phyloP scores from a whole-genome alignment of 1,284 basidiomycete species.

The Leccinum subfulvum region DNA sequence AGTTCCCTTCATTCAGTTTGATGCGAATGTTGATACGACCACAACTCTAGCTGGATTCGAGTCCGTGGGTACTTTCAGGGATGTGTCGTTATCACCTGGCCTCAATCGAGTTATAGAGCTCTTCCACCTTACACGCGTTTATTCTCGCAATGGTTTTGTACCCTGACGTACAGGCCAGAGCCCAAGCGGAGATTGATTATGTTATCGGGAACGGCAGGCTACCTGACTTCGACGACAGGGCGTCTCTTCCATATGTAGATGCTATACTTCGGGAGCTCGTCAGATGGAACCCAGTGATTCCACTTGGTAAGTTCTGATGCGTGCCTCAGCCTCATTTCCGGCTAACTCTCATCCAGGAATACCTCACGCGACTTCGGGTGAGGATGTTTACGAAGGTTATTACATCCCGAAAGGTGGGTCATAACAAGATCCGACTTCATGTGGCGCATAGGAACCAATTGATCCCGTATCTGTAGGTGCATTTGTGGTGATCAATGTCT shows the following conservation, averaged over 20 bases:
- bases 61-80: slow-evolving; percentile 18
- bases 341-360: slow-evolving; percentile 19
- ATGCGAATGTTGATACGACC: neutral
- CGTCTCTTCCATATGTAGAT: slow-evolving; percentile 35
- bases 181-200: slow-evolving; percentile 36
- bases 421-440: neutral
- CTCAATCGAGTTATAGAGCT: slow-evolving; percentile 17
- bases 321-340: slow-evolving; percentile 7
- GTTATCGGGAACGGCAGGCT: slow-evolving; percentile 32
- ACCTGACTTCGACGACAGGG: slow-evolving; percentile 36
- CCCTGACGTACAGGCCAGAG: slow-evolving; percentile 36
- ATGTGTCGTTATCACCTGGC: neutral
- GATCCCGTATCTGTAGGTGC: slow-evolving; percentile 20
- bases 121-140: slow-evolving; percentile 29
- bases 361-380: slow-evolving; percentile 27
- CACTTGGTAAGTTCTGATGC: slow-evolving; percentile 28
- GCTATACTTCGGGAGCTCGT: slow-evolving; percentile 38
- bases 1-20: too few relatives aligned
- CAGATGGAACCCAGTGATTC: slow-evolving; percentile 36
- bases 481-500: slow-evolving; percentile 29
- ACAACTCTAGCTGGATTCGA: slow-evolving; percentile 27
- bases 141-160: slow-evolving; percentile 40
- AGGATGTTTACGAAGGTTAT: slow-evolving; percentile 32
- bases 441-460: slow-evolving; percentile 10
- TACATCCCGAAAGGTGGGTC: slow-evolving; percentile 29